Base-by-base conservation (phyloP, 768 basidiomycete genomes). In the Pisolithus orientalis region DNA sequence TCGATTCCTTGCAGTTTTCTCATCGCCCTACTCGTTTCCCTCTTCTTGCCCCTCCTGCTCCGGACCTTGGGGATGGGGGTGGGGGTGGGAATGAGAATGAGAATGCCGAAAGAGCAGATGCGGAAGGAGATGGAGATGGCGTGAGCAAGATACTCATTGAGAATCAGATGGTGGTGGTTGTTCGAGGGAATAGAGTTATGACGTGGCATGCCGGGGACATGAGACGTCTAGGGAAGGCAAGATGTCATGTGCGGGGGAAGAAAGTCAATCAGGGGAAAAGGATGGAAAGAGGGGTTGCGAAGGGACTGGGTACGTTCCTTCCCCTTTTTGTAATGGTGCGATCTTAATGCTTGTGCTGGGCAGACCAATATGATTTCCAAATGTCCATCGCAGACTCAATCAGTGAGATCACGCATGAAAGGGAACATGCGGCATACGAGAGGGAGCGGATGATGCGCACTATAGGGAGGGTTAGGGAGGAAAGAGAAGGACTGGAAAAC, bases 331-430 rank as follows among this genome's bases (percentile, higher is more conserved):
- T 27, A 25, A 39, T 50, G 37, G 16, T 29, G 10, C 13, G 48
- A 21, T 16, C 44, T 39, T 47, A 32, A 62, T 14, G 34, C 11
- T 34, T 28, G 2, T 5, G 37, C 47, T n/a, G 50, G 14, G 5
- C 39, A 90, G 88, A 80, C 48, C 79, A 83, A 72, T 57, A 80
- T 14, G 83, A 90, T 58, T 69, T 90, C 65, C 66, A 78, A 44
- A 73, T 80, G 46, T 78, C 79, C 6, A 84, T 92, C 21, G 64
- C 67, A 1, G 87, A 91, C 50, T 84, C 83, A 1, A 69, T 69
- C 49, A 66, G 59, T 28, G 67, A 82, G 28, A 69, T 84, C 42
- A 75, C 78, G 37, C 70, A 81, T 37, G 83, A 88, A 59, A 71
- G 65, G 39, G 62, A 69, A 6, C 51, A 69, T 44, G 49, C 57